These are phyloP conservation scores for Diutina ranongensis DNA, from an alignment of 1,139 yeast species.

Conservation along the genomic window DNA sequence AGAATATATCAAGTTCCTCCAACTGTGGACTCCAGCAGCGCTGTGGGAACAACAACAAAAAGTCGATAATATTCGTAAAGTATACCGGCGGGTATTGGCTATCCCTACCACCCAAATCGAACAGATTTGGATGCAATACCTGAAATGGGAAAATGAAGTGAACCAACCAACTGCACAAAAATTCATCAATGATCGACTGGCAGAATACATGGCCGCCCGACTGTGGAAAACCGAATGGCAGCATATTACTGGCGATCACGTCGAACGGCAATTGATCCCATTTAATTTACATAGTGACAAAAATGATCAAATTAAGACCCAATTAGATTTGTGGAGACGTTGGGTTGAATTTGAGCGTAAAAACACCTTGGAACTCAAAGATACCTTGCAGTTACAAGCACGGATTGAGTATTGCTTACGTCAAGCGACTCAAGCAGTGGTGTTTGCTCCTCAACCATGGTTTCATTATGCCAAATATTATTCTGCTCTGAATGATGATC, in stretches of 20 bases:
- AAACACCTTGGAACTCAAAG: slow-evolving; percentile 54
- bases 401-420: slow-evolving; percentile 67
- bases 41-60: slow-evolving; percentile 86
- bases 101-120: slow-evolving; percentile 72
- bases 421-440: slow-evolving; percentile 56
- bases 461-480: slow-evolving; percentile 40
- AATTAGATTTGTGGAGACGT: slow-evolving; percentile 47
- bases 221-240: slow-evolving; percentile 67
- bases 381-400: slow-evolving; percentile 32
- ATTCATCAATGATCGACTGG: slow-evolving; percentile 71
- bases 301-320: slow-evolving; percentile 21
- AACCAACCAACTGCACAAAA: slow-evolving; percentile 66
- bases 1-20: slow-evolving; percentile 72
- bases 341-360: slow-evolving; percentile 76
- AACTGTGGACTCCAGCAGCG: slow-evolving; percentile 66
- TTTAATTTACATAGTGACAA: slow-evolving; percentile 15
- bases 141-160: slow-evolving; percentile 70
- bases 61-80: slow-evolving; percentile 62
- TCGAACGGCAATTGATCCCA: slow-evolving; percentile 27
- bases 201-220: slow-evolving; percentile 85
- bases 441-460: slow-evolving; percentile 82
- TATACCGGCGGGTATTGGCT: slow-evolving; percentile 57
- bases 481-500: slow-evolving; percentile 25
- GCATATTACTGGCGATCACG: slow-evolving; percentile 36
- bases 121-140: slow-evolving; percentile 69